Evolutionary conservation across 345 rosid genomes (phyloP).

Genomic region (Corchorus capsularis): DNA sequence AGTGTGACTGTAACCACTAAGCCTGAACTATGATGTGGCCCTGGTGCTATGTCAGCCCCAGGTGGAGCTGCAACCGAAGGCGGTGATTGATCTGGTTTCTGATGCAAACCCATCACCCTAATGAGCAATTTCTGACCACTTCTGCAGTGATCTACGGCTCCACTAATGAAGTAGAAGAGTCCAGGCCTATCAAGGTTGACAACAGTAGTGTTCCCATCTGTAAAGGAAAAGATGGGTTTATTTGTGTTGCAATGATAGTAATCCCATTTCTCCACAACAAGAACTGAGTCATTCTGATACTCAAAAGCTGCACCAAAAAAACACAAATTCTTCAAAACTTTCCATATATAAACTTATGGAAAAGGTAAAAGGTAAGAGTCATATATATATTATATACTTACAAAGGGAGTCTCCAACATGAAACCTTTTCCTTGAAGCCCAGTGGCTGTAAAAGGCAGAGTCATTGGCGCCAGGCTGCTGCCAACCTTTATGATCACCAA

Average conservation of each 20-base stretch:
- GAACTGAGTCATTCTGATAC: constrained; percentile 64
- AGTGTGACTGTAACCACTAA: constrained; percentile 11
- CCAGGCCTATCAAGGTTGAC: constrained; percentile 56
- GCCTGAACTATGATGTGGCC: constrained; percentile 42
- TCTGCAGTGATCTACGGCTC: constrained; percentile 55
- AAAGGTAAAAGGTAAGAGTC: background rate
- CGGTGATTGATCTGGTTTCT: constrained; percentile 17
- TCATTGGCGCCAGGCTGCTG: constrained; percentile 18
- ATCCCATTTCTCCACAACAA: constrained; percentile 49
- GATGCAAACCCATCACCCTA: constrained; percentile 44
- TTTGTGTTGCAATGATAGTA: constrained; percentile 60
- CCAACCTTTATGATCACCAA: constrained; percentile 35
- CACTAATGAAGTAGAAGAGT: constrained; percentile 68
- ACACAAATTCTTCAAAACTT: background rate
- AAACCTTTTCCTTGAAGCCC: constrained; percentile 35
- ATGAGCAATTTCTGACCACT: constrained; percentile 60
- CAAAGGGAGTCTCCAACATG: constrained; percentile 37
- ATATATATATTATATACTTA: constrained; percentile 11
- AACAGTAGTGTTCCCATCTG: constrained; percentile 59
- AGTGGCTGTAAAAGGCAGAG: constrained; percentile 18
- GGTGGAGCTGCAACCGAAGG: constrained; percentile 40
- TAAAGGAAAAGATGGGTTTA: constrained; percentile 55
- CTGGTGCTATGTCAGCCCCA: constrained; percentile 23
- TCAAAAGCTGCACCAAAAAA: constrained; percentile 42
- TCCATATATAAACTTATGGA: background rate